Conservation (phyloP, 108 stramenopile genomes). For the Hondaea fermentalgiana region DNA sequence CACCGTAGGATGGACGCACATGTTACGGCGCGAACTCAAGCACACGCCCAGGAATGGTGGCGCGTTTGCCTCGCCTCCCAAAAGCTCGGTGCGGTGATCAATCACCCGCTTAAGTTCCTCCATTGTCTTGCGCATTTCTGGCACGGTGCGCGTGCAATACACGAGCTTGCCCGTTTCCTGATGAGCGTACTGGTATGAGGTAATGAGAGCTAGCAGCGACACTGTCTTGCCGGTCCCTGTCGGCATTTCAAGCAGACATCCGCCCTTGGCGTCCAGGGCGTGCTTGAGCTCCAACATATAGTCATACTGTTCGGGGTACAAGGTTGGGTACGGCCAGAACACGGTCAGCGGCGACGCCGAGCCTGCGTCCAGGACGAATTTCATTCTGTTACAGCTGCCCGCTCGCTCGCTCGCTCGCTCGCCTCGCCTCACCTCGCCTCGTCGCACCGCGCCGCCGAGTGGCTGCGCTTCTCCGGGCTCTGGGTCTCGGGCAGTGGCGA, state of each 20-base stretch:
- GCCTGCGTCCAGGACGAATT: slow-evolving; percentile 61
- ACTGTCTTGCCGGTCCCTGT: slow-evolving; percentile 86
- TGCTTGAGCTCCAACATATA: slow-evolving; percentile 98
- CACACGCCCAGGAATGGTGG: slow-evolving; percentile 72
- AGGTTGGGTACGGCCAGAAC: slow-evolving; percentile 91
- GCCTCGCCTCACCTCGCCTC: too few relatives aligned
- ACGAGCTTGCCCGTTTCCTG: slow-evolving; percentile 86
- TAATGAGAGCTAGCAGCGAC: slow-evolving; percentile 87
- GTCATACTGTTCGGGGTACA: slow-evolving; percentile 95
- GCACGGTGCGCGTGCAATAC: slow-evolving; percentile 98
- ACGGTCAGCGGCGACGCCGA: slow-evolving; percentile 62
- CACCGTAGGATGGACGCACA: slow-evolving; percentile 93
- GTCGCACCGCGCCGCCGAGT: too few relatives aligned
- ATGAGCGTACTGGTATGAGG: slow-evolving; percentile 85
- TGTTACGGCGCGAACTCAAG: slow-evolving; percentile 87
- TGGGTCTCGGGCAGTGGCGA: too few relatives aligned
- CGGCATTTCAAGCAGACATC: slow-evolving; percentile 96
- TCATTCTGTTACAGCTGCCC: not conserved
- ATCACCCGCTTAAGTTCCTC: slow-evolving; percentile 89
- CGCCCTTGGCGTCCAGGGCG: slow-evolving; percentile 90
- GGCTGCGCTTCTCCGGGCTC: too few relatives aligned
- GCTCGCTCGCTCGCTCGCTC: not conserved
- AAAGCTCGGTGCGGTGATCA: slow-evolving; percentile 66
- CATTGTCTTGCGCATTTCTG: slow-evolving; percentile 92
- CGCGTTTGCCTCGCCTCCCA: slow-evolving; percentile 41